Base-by-base conservation (phyloP, 1,284 basidiomycete species). In the Puccinia coronata region DNA sequence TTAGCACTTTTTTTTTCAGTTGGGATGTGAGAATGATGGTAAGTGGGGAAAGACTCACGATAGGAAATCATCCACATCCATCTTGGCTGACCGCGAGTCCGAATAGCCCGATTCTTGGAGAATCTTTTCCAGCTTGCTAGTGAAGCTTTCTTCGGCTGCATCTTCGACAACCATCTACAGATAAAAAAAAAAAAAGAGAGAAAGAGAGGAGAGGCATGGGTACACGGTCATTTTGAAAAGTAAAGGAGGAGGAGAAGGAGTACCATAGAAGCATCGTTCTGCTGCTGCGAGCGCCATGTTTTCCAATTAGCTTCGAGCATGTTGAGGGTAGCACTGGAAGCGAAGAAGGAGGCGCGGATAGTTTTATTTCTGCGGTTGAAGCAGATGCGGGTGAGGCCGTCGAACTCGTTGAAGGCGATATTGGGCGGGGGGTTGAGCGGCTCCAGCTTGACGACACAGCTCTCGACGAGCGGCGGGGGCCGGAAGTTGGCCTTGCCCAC, bases 401-500 rank as follows among this genome's bases (percentile, higher is more conserved):
- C 97, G 85, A 98, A 98, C 87, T 99, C 96, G 84, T 97, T 96
- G 84, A 99, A 99, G 84, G 92, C 91, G 81, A 99, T 91, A 0
- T 95, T 93, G 1, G 97, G 97, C 0, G 97, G 96, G 0, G 97
- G 97, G 86, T 99, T 95, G 79, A 93, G 89, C 0, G 96, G 97
- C 11, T 92, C 93, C 82, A 99, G 90, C 70, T 96, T 90, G 61
- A 99, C 92, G 79, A 99, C 97, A 43, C 91, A 92, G 51, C 91
- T 93, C 87, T 99, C 97, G 74, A 99, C 97, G 86, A 94, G 91
- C 0, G 97, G 97, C 36, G 97, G 93, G 0, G 97, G 97, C 39
- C 96, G 89, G 88, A 99, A 99, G 87, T 97, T 96, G 87, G 96
- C 96, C 85, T 93, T 92, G 51, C 92, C 92, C 53, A 99, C 96